phyloP scores from a whole-genome alignment of 495 filamentous ascomycete genomes.

The Aspergillus kassunensis region DNA sequence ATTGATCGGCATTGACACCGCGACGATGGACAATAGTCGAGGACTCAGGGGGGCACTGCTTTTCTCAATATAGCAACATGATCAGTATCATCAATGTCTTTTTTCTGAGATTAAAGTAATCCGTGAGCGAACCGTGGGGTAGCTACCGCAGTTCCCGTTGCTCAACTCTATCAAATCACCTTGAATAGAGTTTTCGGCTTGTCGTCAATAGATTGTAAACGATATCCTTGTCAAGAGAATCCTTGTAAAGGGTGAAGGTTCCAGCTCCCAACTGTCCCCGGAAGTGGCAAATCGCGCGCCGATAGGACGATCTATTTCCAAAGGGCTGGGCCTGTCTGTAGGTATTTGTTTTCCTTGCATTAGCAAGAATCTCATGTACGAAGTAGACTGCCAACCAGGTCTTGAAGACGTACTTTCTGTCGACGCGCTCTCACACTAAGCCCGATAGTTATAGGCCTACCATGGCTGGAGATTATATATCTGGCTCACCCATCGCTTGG shows the following conservation, averaged over 20 bases:
- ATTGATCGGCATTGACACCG: constrained; percentile 6
- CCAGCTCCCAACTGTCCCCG: too few relatives aligned
- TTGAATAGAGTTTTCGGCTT: not conserved
- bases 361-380: constrained; percentile 21
- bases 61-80: constrained; percentile 6
- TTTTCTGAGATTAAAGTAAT: too few relatives aligned
- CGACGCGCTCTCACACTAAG: not conserved
- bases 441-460: constrained; percentile 3
- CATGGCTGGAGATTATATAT: constrained; percentile 13
- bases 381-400: constrained; percentile 22
- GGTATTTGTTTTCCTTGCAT: constrained; percentile 29
- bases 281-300: too few relatives aligned
- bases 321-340: constrained; percentile 13
- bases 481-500: constrained; percentile 1
- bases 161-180: not conserved
- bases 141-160: not conserved
- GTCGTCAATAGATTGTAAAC: too few relatives aligned
- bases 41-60: not conserved
- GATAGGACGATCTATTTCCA: constrained; percentile 6
- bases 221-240: not conserved
- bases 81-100: too few relatives aligned
- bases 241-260: not conserved
- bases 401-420: constrained; percentile 20
- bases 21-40: not conserved
- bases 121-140: too few relatives aligned